These are phyloP conservation scores for Glutinoglossum americanum DNA, from an alignment of 495 filamentous ascomycete species.

Conservation along the genomic window DNA sequence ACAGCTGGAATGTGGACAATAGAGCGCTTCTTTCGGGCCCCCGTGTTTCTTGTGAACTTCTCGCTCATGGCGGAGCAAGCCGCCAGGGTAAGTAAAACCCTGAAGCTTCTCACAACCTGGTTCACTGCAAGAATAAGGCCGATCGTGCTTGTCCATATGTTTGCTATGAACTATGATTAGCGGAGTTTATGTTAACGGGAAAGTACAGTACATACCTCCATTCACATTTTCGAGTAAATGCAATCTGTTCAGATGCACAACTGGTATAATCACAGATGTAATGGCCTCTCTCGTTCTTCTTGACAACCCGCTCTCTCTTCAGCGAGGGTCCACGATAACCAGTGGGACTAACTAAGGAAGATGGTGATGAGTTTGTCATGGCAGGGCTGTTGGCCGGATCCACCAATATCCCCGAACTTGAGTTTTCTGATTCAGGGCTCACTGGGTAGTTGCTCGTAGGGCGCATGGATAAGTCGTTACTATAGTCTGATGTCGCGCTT, in stretches of 20 bases:
- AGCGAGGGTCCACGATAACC: neutral
- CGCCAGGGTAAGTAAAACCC: slow-evolving; percentile 85
- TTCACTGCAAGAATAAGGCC: slow-evolving; percentile 66
- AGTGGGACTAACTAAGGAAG: neutral
- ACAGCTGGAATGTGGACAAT: slow-evolving; percentile 62
- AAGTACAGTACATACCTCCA: slow-evolving; percentile 46
- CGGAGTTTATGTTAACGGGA: slow-evolving; percentile 5
- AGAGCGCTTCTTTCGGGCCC: slow-evolving; percentile 54
- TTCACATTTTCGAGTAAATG: slow-evolving; percentile 66
- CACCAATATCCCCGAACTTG: neutral
- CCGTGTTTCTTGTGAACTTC: slow-evolving; percentile 79
- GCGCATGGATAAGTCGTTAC: neutral
- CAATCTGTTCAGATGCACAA: slow-evolving; percentile 24
- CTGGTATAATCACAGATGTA: slow-evolving; percentile 37
- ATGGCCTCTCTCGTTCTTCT: neutral
- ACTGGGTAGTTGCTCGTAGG: neutral
- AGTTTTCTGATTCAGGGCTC: neutral
- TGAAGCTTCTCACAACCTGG: slow-evolving; percentile 67
- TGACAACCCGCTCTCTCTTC: neutral
- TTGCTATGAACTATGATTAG: slow-evolving; percentile 32
- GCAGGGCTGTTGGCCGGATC: neutral
- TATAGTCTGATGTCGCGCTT: neutral
- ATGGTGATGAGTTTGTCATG: neutral
- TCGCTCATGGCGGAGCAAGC: slow-evolving; percentile 67
- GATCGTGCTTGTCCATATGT: slow-evolving; percentile 93